These are phyloP conservation scores for Diospyros lotus DNA, from an alignment of 148 eudicot genomes.

Conservation along the genomic window DNA sequence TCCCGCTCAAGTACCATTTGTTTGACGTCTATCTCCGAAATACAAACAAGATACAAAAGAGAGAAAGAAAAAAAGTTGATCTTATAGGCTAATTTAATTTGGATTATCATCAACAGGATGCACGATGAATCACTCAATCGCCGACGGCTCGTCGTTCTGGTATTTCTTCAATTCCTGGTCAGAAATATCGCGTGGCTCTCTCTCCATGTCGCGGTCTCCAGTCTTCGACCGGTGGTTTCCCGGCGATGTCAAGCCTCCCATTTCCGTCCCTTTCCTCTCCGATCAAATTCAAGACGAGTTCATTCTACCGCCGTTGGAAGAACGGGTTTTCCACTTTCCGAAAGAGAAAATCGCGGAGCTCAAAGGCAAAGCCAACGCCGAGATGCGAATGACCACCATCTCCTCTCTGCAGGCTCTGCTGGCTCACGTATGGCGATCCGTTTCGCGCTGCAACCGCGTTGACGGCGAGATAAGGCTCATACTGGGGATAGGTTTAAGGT, in stretches of 20 bases:
- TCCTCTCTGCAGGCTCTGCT: constrained; percentile 32
- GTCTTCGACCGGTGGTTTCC: neutral
- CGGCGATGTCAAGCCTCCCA: neutral
- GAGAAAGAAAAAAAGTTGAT: constrained; percentile 26
- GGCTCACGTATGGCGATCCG: constrained; percentile 32
- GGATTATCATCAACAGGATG: too few species aligned
- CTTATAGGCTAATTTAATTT: neutral
- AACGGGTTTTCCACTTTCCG: neutral
- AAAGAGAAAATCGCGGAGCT: constrained; percentile 17
- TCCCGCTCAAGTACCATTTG: too few species aligned
- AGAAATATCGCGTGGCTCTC: too few species aligned
- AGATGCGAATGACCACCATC: constrained; percentile 8
- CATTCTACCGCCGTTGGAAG: neutral
- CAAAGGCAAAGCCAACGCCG: constrained; percentile 27
- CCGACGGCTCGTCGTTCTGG: neutral
- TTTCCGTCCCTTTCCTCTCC: constrained; percentile 8
- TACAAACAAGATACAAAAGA: neutral
- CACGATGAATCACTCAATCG: neutral
- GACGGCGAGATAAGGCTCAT: neutral
- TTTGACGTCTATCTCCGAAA: neutral
- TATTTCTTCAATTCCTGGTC: too few species aligned
- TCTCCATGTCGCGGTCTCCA: too few species aligned
- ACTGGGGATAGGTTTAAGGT: constrained; percentile 8
- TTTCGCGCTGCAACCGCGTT: constrained; percentile 3
- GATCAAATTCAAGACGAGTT: neutral